Evolutionary conservation across 805 yeast genomes (phyloP).

Genomic region (Candida orba): DNA sequence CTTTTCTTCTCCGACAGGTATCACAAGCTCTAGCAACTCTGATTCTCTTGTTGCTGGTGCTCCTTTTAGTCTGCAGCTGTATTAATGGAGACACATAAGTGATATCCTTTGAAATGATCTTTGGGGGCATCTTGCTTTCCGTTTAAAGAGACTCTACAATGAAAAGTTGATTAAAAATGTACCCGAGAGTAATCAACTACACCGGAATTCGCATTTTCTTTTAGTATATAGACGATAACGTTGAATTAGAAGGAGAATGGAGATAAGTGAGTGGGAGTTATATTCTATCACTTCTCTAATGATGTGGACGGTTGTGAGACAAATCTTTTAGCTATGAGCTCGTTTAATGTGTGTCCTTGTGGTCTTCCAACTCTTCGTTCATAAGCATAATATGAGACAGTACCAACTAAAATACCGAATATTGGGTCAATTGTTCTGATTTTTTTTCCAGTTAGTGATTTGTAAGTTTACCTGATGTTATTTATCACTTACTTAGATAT

Average conservation of each 20-base stretch:
- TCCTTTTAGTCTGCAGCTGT: conserved; percentile 15
- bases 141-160: too few species aligned
- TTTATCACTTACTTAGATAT: conserved; percentile 19
- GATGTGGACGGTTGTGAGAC: background rate
- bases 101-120: conserved; percentile 19
- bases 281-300: background rate
- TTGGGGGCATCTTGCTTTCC: conserved; percentile 17
- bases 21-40: conserved; percentile 72
- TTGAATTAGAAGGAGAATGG: background rate
- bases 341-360: conserved; percentile 54
- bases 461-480: background rate
- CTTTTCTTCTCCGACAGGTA: conserved; percentile 66
- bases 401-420: conserved; percentile 57
- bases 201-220: background rate
- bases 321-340: conserved; percentile 36
- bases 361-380: conserved; percentile 52
- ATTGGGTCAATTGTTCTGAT: conserved; percentile 53
- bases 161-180: too few species aligned
- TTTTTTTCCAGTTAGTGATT: background rate
- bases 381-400: conserved; percentile 53
- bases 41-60: conserved; percentile 37
- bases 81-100: conserved; percentile 19
- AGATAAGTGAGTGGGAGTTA: background rate
- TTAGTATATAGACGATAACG: too few species aligned
- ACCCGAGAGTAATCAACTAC: too few species aligned